A percentile compares a stretch with the other conserved stretches of the same genome.
These are phyloP conservation scores for Carnegiea gigantea DNA, from an alignment of 179 eudicot genomes.

Conservation along the genomic window DNA sequence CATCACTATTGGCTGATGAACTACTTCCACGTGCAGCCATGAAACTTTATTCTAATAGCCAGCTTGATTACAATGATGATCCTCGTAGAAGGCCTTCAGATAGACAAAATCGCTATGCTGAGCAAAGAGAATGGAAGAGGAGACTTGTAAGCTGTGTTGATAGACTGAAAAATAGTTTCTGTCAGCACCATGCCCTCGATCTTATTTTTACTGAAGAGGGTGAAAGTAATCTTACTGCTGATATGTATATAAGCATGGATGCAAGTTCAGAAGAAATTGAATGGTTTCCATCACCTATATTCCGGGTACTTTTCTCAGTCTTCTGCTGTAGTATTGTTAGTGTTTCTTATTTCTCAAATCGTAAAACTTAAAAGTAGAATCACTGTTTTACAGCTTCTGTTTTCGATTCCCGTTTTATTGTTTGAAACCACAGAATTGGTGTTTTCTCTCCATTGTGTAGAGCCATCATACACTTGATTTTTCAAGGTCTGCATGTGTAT, in stretches of 20 bases:
- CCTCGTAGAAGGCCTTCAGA: conserved; percentile 61
- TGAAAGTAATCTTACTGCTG: conserved; percentile 82
- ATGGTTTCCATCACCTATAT: conserved; percentile 86
- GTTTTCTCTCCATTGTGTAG: not conserved
- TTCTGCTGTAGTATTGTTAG: not conserved
- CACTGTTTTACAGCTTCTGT: not conserved
- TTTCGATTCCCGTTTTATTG: not conserved
- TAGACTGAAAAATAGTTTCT: conserved; percentile 85
- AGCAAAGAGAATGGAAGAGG: conserved; percentile 92
- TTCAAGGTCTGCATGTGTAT: not conserved
- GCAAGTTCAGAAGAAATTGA: conserved; percentile 76
- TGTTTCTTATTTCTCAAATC: not conserved
- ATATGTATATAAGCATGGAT: conserved; percentile 82
- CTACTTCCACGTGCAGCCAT: conserved; percentile 91
- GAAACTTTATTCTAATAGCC: conserved; percentile 61
- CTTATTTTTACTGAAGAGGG: conserved; percentile 96
- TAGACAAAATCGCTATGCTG: conserved; percentile 83
- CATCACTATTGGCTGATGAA: conserved; percentile 85
- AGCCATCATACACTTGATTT: not conserved
- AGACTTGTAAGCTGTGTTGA: conserved; percentile 76
- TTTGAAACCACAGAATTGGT: not conserved
- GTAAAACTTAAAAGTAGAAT: not conserved
- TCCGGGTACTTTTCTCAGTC: conserved; percentile 55
- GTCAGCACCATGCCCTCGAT: conserved; percentile 89
- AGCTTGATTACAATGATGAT: conserved; percentile 63